These are phyloP conservation scores for Saccharata proteae DNA, from an alignment of 2,329 filamentous ascomycete genomes.

Conservation along the genomic window DNA sequence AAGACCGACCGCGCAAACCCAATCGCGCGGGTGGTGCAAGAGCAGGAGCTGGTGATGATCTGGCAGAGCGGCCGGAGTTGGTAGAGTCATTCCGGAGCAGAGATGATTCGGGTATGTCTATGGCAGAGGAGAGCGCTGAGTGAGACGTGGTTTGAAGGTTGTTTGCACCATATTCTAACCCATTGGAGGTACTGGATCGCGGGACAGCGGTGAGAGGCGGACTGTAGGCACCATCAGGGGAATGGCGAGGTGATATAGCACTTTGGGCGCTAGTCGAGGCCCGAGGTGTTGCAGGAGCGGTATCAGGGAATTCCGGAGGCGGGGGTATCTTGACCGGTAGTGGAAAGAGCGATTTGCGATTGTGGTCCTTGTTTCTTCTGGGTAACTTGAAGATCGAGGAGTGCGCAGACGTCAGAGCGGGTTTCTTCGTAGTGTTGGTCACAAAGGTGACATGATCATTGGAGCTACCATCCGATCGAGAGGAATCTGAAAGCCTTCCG, in stretches of 20 bases:
- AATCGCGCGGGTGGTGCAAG: constrained; percentile 47
- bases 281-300: constrained; percentile 34
- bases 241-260: constrained; percentile 20
- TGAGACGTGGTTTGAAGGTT: constrained; percentile 37
- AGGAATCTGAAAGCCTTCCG: constrained; percentile 61
- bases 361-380: constrained; percentile 54
- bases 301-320: constrained; percentile 32
- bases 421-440: constrained; percentile 18
- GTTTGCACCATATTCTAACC: constrained; percentile 17
- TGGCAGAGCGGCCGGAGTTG: constrained; percentile 53
- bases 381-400: constrained; percentile 67
- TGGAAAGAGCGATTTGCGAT: constrained; percentile 70
- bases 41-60: constrained; percentile 43
- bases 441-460: constrained; percentile 32
- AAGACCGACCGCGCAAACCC: constrained; percentile 64
- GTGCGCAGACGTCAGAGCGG: constrained; percentile 46
- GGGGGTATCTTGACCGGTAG: constrained; percentile 61
- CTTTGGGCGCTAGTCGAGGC: constrained; percentile 27
- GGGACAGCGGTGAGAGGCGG: constrained; percentile 24
- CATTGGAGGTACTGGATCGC: constrained; percentile 11
- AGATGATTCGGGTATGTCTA: constrained; percentile 18
- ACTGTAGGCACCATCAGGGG: constrained; percentile 26
- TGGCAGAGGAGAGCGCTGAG: constrained; percentile 32
- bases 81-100: constrained; percentile 50
- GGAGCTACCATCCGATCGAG: constrained; percentile 75